Conservation (phyloP, 176 grass and related monocot species). For the Ananas comosus region DNA sequence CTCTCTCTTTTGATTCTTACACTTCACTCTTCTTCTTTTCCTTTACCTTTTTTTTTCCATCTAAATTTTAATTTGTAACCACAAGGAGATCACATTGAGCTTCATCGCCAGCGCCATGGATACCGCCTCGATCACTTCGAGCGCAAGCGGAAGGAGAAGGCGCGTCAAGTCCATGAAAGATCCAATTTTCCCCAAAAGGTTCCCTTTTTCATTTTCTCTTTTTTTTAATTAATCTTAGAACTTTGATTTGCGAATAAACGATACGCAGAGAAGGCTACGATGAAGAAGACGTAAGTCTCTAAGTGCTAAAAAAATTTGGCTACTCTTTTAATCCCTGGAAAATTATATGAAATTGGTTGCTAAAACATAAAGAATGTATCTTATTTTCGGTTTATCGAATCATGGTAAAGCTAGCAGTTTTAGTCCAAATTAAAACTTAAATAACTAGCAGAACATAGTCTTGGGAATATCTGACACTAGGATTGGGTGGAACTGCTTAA, state of each 20-base stretch:
- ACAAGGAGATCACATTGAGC: background rate
- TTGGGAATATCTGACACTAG: too few relatives aligned
- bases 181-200: conserved; percentile 54
- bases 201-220: background rate
- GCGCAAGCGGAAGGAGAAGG: conserved; percentile 65
- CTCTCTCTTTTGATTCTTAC: too few relatives aligned
- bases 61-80: too few relatives aligned
- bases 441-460: too few relatives aligned
- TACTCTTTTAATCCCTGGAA: background rate
- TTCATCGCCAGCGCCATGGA: conserved; percentile 74
- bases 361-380: too few relatives aligned
- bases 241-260: conserved; percentile 61
- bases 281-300: conserved; percentile 86
- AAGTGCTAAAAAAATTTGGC: background rate
- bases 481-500: too few relatives aligned
- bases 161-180: conserved; percentile 53
- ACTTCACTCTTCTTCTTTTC: too few relatives aligned
- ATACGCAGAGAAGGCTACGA: conserved; percentile 27
- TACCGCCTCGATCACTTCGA: conserved; percentile 55
- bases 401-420: too few relatives aligned
- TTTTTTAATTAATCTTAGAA: background rate
- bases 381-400: too few relatives aligned
- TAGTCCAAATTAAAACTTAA: too few relatives aligned
- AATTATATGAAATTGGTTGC: background rate
- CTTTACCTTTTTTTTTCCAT: too few relatives aligned